These are phyloP conservation scores for Starmerella khaoyaiensis DNA, from an alignment of 805 yeast species.

Conservation along the genomic window DNA sequence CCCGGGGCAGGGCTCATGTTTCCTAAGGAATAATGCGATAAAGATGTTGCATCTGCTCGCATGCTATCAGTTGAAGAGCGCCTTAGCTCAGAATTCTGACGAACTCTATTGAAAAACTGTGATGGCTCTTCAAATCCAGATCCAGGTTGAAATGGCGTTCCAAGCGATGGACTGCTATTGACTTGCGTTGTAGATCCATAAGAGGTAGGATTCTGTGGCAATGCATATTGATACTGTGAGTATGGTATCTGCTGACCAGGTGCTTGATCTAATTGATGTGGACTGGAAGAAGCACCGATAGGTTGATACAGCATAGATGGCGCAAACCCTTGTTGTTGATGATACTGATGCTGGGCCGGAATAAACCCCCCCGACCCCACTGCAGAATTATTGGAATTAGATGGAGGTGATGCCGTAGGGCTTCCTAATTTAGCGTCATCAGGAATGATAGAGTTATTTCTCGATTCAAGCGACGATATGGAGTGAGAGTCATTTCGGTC, in stretches of 20 bases:
- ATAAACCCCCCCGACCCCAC: no score
- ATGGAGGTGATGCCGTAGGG: conserved; percentile 1
- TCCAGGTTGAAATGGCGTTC: neutral
- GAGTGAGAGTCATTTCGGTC: neutral
- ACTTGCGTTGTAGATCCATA: neutral
- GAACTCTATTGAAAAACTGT: conserved; percentile 3
- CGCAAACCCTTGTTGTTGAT: conserved; percentile 9
- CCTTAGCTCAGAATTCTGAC: conserved; percentile 10
- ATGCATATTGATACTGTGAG: no score
- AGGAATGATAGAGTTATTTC: neutral
- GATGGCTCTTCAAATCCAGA: conserved; percentile 10
- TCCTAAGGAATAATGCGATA: conserved; percentile 17
- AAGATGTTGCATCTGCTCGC: conserved; percentile 13
- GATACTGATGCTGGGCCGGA: conserved; percentile 11
- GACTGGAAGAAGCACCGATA: conserved; percentile 8
- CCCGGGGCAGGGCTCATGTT: conserved; percentile 3
- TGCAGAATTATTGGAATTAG: conserved; percentile 1
- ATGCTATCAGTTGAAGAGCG: conserved; percentile 9
- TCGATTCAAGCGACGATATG: neutral
- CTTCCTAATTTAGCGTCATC: no score
- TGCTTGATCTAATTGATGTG: no score
- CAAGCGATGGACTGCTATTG: neutral
- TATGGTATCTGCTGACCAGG: no score
- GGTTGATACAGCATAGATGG: conserved; percentile 7
- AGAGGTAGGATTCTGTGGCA: no score